These are phyloP conservation scores for Phytophthora rubi DNA, from an alignment of 352 stramenopile genomes.

Conservation along the genomic window DNA sequence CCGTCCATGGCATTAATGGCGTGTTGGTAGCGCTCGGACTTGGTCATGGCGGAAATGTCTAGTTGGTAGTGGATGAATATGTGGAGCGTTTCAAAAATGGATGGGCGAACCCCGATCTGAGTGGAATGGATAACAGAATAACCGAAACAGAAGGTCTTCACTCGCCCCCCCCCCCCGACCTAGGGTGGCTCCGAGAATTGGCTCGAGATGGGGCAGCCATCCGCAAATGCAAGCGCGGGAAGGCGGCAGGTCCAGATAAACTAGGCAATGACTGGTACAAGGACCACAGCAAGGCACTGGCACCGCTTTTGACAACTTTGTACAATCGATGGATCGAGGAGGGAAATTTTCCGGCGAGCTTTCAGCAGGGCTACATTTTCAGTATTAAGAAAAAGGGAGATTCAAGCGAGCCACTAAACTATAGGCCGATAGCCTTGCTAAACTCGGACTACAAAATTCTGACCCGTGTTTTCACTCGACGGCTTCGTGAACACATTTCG, in stretches of 20 bases:
- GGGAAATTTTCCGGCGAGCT: background rate
- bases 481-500: background rate
- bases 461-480: background rate
- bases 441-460: background rate
- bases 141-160: background rate
- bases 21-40: too few relatives aligned
- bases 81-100: background rate
- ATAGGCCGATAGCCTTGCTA: constrained; percentile 2
- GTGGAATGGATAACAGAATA: background rate
- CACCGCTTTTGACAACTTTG: background rate
- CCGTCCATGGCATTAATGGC: too few relatives aligned
- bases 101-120: background rate
- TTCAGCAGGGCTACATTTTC: constrained; percentile 3
- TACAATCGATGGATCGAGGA: background rate
- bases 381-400: constrained; percentile 7
- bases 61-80: background rate
- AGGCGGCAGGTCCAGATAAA: constrained; percentile 6
- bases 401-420: background rate
- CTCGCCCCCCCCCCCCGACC: too few relatives aligned
- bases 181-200: too few relatives aligned
- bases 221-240: background rate
- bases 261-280: constrained; percentile 11
- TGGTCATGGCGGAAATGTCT: too few relatives aligned
- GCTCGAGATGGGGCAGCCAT: background rate
- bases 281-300: background rate